Evolutionary conservation across 2,329 filamentous ascomycete species (phyloP).

Genomic region (Fusarium sp.): DNA sequence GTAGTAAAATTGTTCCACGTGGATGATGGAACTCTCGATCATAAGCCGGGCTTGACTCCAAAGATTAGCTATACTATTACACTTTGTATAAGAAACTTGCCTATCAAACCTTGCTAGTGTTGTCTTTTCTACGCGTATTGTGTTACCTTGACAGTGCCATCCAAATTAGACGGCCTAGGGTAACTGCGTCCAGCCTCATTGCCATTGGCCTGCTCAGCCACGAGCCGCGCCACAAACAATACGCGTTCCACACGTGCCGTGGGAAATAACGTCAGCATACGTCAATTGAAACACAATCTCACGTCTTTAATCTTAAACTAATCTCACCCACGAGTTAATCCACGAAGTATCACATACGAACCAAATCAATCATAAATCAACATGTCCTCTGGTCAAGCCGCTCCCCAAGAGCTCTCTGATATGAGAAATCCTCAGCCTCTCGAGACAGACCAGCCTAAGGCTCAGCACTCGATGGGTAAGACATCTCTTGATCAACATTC

Average conservation of each 20-base stretch:
- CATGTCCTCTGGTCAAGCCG: constrained; percentile 5
- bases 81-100: no score
- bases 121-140: no score
- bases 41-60: no score
- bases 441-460: constrained; percentile 21
- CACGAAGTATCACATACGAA: no score
- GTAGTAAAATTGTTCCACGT: no score
- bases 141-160: no score
- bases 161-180: not conserved
- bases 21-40: no score
- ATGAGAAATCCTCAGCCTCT: constrained; percentile 7
- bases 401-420: constrained; percentile 11
- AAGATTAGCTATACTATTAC: no score
- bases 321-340: not conserved
- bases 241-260: not conserved
- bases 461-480: constrained; percentile 27
- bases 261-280: constrained; percentile 22
- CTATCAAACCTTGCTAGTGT: no score
- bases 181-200: not conserved
- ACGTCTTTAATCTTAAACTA: not conserved
- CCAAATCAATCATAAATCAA: fast-evolving
- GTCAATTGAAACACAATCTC: constrained; percentile 6
- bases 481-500: not conserved
- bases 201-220: not conserved
- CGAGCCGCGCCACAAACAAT: not conserved